Evolutionary conservation across 805 yeast species (phyloP).

Genomic region (Nakazawaea ambrosiae): DNA sequence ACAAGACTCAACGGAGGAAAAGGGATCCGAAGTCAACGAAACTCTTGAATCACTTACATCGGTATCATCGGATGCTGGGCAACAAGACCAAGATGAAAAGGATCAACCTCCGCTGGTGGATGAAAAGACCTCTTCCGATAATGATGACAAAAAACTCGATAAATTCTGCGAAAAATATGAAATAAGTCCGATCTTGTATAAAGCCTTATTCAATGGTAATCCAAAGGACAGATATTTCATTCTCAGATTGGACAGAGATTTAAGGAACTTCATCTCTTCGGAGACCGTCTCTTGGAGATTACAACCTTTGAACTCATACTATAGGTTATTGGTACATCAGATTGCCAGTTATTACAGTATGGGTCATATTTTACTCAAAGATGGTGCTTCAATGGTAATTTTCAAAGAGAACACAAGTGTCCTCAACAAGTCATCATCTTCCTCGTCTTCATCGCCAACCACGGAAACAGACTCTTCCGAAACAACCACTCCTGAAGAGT

Average conservation of each 20-base stretch:
- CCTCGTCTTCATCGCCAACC: slow-evolving; percentile 15
- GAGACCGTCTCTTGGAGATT: slow-evolving; percentile 34
- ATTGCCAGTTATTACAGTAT: slow-evolving; percentile 59
- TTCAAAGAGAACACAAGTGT: slow-evolving; percentile 29
- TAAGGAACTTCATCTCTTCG: slow-evolving; percentile 36
- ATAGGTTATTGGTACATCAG: slow-evolving; percentile 61
- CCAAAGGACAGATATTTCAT: slow-evolving; percentile 44
- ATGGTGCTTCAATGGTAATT: slow-evolving; percentile 39
- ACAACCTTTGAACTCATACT: slow-evolving; percentile 60
- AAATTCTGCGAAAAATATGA: slow-evolving; percentile 7
- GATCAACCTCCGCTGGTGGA: no score
- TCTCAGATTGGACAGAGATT: slow-evolving; percentile 38
- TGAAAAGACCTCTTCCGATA: no score
- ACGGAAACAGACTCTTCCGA: neutral
- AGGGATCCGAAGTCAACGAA: no score
- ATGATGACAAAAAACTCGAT: neutral
- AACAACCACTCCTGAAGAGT: neutral
- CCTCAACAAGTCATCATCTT: slow-evolving; percentile 23
- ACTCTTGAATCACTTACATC: no score
- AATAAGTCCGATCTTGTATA: slow-evolving; percentile 14
- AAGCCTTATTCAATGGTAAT: slow-evolving; percentile 30
- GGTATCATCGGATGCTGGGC: no score
- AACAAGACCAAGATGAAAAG: no score
- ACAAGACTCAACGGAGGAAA: neutral
- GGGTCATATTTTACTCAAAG: slow-evolving; percentile 49